Conservation (phyloP, 75 land plant genomes). For the Picea sitchensis region DNA sequence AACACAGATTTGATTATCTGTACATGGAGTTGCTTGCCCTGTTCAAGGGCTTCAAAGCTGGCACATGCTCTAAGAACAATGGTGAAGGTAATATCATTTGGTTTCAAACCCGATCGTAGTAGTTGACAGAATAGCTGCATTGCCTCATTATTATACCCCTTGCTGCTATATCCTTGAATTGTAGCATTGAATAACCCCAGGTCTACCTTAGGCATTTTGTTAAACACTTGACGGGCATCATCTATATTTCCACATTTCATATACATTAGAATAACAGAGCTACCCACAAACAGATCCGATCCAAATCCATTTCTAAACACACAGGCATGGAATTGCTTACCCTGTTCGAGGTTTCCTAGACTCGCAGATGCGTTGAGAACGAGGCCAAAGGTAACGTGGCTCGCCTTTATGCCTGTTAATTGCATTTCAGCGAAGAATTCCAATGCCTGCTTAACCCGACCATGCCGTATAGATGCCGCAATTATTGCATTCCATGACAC, state of each 20-base stretch:
- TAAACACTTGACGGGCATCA: conserved; percentile 18
- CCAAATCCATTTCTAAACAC: conserved; percentile 17
- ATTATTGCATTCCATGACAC: no score
- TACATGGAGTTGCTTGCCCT: conserved; percentile 1
- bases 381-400: conserved; percentile 4
- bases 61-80: conserved; percentile 6
- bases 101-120: not conserved
- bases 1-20: not conserved
- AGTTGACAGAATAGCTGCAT: not conserved
- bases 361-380: conserved; percentile 15
- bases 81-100: not conserved
- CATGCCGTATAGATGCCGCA: no score
- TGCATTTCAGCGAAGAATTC: conserved; percentile 6
- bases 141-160: conserved; percentile 11
- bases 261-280: conserved; percentile 24
- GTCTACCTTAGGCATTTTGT: conserved; percentile 16
- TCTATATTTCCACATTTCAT: conserved; percentile 28
- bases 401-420: not conserved
- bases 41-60: not conserved
- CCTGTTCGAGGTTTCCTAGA: conserved; percentile 18
- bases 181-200: conserved; percentile 31
- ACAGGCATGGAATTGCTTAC: conserved; percentile 28
- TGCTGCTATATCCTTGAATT: conserved; percentile 23
- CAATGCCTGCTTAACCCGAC: no score
- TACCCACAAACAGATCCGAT: conserved; percentile 13